Base-by-base conservation (phyloP, 1,139 yeast species). In the Lodderomyces metapsilosis region DNA sequence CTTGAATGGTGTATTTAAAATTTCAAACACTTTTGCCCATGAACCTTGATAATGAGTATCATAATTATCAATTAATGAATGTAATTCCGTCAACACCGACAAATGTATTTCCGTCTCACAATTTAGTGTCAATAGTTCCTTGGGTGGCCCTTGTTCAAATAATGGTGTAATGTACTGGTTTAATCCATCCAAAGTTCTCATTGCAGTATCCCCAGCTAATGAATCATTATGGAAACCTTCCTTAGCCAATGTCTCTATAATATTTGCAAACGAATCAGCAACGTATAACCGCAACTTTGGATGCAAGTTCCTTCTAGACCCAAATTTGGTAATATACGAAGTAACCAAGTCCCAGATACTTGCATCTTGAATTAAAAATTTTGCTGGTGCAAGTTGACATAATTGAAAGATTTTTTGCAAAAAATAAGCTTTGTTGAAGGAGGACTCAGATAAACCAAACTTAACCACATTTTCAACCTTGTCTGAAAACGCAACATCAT, bases 1-100 rank as follows among this genome's bases (percentile, higher is more conserved):
- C 57, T 28, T 62, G 56, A 89, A 86, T 1, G 92, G 86, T 7
- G 84, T 74, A 50, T 82, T 82, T 36, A 88, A 71, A 38, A 88
- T 82, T 23, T 72, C 66, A 49, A 91, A 81, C 0, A 89, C 86
- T 7, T 72, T 63, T 34, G 76, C 74, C 97, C 98, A 91, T 0
- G 88, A 82, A 20, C 73, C 61, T 37, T 67, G 65, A 39, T 71
- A 67, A 43, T 82, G 68, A 8, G 71, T 66, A 34, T 82, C 84
- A 58, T 80, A 86, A 50, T 84, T 82, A 53, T 88, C 95, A 34
- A 91, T 71, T 20, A 89, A 68, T 28, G 74, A 79, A 53, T 83
- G 84, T 39, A 91, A 61, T 0, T 88, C 81, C 25, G 79, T 75
- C 37, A 89, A 66, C 0, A 79, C 64, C 25, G 75, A 75, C 16